Percentiles rank a stretch among this genome's conserved stretches.
Evolutionary conservation across 352 stramenopile species (phyloP).

Genomic region (Thalassiosira livingstoniorum): DNA sequence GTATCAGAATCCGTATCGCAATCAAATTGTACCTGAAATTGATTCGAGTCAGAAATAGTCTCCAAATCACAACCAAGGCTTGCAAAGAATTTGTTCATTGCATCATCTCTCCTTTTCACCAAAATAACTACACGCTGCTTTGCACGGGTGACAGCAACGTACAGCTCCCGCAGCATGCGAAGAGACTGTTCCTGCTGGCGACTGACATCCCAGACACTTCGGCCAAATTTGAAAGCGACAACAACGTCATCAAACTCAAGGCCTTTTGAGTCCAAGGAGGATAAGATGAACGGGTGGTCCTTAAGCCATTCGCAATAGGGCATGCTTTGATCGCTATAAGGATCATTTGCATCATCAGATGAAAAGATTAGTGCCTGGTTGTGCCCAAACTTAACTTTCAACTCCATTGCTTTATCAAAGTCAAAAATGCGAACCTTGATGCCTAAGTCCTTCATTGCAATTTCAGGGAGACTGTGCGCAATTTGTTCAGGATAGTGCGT

Average conservation of each 20-base stretch:
- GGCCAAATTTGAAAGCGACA: constrained; percentile 41
- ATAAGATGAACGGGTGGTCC: constrained; percentile 53
- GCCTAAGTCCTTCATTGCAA: constrained; percentile 55
- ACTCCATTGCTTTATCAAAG: constrained; percentile 26
- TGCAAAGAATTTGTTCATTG: constrained; percentile 48
- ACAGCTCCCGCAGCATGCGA: constrained; percentile 55
- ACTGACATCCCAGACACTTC: constrained; percentile 41
- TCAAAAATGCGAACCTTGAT: constrained; percentile 44
- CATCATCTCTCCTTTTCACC: constrained; percentile 31
- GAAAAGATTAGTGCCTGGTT: constrained; percentile 56
- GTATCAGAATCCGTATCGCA: constrained; percentile 34
- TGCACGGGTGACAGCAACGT: constrained; percentile 55
- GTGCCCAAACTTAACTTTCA: constrained; percentile 46
- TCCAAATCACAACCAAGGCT: constrained; percentile 46
- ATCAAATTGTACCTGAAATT: constrained; percentile 50
- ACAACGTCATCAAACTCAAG: constrained; percentile 63
- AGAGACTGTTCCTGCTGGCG: constrained; percentile 39
- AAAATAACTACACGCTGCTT: constrained; percentile 53
- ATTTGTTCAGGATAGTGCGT: constrained; percentile 45
- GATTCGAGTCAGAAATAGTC: constrained; percentile 27
- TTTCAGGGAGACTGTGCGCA: constrained; percentile 41
- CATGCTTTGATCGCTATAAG: constrained; percentile 22
- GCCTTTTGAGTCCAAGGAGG: constrained; percentile 57
- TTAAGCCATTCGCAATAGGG: constrained; percentile 43
- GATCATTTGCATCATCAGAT: constrained; percentile 37